Percentiles rank a stretch among this genome's conserved stretches.
These are phyloP conservation scores for Saccharomycopsis synnaedendra DNA, from an alignment of 805 yeast genomes.

Conservation along the genomic window DNA sequence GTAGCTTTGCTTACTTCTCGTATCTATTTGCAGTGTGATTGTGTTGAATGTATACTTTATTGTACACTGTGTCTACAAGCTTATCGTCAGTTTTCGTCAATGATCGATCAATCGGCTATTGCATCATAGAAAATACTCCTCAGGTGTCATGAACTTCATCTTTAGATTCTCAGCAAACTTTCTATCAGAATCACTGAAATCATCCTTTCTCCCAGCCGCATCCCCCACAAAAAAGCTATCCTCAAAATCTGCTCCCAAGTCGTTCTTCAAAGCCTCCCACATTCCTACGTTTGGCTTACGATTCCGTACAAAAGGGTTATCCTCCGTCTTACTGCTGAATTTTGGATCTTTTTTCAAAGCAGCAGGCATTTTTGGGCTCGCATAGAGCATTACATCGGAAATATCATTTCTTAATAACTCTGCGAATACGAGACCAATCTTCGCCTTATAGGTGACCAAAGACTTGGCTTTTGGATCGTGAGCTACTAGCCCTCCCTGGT, in stretches of 20 bases:
- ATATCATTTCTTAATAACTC: constrained; percentile 21
- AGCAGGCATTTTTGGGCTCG: constrained; percentile 48
- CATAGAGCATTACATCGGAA: constrained; percentile 28
- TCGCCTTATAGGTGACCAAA: constrained; percentile 27
- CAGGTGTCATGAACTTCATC: constrained; percentile 57
- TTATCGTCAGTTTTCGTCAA: too few species aligned
- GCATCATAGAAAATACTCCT: constrained; percentile 28
- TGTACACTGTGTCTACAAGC: too few species aligned
- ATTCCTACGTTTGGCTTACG: constrained; percentile 76
- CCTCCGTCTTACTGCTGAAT: not conserved
- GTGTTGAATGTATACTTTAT: too few species aligned
- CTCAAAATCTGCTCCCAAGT: constrained; percentile 26
- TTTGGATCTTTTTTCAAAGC: constrained; percentile 15
- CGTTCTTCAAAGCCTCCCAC: constrained; percentile 46
- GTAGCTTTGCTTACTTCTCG: too few species aligned
- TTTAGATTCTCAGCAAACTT: constrained; percentile 52
- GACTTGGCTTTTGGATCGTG: constrained; percentile 25
- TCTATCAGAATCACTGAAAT: constrained; percentile 72
- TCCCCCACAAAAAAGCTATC: constrained; percentile 77
- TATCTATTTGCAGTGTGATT: too few species aligned
- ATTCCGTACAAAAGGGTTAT: constrained; percentile 23
- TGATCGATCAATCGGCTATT: too few species aligned
- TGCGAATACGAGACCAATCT: constrained; percentile 29
- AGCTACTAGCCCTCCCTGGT: constrained; percentile 65
- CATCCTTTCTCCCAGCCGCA: constrained; percentile 79